phyloP scores from a whole-genome alignment of 805 yeast genomes.

The Schwanniomyces vanrijiae region DNA sequence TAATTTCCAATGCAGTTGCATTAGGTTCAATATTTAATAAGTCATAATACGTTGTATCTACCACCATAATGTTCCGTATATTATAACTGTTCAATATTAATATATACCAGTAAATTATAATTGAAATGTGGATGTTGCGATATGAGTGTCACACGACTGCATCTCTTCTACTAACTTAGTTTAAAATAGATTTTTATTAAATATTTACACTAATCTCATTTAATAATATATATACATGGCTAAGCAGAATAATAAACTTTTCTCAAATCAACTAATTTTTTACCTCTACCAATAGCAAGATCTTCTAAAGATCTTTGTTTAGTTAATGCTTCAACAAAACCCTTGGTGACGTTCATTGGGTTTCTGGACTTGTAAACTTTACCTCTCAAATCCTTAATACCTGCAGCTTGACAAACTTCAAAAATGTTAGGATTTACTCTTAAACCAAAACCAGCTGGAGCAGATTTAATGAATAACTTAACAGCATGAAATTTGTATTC shows the following conservation, averaged over 20 bases:
- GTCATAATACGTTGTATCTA: conserved; percentile 45
- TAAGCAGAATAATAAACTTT: conserved; percentile 74
- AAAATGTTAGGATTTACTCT: conserved; percentile 87
- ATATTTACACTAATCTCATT: conserved; percentile 3
- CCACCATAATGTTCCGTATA: conserved; percentile 34
- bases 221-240: conserved; percentile 8
- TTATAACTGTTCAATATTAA: neutral
- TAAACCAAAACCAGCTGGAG: conserved; percentile 92
- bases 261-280: conserved; percentile 90
- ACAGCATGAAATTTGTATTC: conserved; percentile 87
- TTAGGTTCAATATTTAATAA: conserved; percentile 30
- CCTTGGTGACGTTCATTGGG: conserved; percentile 91
- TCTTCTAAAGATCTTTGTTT: conserved; percentile 83
- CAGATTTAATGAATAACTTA: conserved; percentile 74
- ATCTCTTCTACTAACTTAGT: neutral
- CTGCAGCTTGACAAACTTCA: conserved; percentile 90
- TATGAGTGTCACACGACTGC: conserved; percentile 3
- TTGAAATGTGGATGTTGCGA: conserved; percentile 1
- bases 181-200: neutral
- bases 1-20: conserved; percentile 44
- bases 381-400: conserved; percentile 89
- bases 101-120: neutral
- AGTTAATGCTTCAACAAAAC: conserved; percentile 79
- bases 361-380: conserved; percentile 92
- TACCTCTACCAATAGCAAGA: conserved; percentile 88